Conservation (phyloP, 225 moss, liverwort and hornwort genomes). For the Marchantia polymorpha region DNA sequence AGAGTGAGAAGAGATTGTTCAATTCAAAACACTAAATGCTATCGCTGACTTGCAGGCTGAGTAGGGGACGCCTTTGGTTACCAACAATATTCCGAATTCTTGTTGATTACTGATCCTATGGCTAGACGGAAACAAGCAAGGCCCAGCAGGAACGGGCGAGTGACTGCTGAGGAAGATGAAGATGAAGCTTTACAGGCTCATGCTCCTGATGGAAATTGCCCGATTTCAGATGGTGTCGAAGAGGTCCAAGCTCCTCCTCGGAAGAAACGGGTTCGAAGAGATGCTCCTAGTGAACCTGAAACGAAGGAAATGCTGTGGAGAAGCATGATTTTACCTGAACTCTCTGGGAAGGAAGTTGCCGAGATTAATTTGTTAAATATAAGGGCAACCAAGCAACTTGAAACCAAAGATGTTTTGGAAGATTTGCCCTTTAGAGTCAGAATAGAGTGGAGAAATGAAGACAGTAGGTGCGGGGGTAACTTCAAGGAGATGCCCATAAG, state of each 20-base stretch:
- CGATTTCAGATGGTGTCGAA: background rate
- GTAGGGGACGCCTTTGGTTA: no score
- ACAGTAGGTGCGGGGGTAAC: background rate
- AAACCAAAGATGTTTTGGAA: background rate
- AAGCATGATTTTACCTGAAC: slow-evolving; percentile 19
- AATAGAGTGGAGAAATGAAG: slow-evolving; percentile 15
- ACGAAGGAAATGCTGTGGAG: slow-evolving; percentile 4
- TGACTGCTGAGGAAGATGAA: background rate
- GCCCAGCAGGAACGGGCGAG: slow-evolving; percentile 18
- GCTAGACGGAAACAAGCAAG: slow-evolving; percentile 35
- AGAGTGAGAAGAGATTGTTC: no score
- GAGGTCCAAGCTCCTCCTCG: slow-evolving; percentile 12
- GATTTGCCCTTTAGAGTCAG: slow-evolving; percentile 19
- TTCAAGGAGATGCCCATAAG: slow-evolving; percentile 23
- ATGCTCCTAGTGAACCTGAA: background rate
- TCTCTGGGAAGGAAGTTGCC: slow-evolving; percentile 36
- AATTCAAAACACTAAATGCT: no score
- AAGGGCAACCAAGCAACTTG: slow-evolving; percentile 3
- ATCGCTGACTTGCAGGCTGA: no score
- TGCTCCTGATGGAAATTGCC: background rate
- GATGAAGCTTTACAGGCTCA: background rate
- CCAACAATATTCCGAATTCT: no score
- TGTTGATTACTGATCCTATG: slow-evolving; percentile 2
- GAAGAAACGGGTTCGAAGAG: slow-evolving; percentile 26
- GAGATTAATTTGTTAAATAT: slow-evolving; percentile 30